Evolutionary conservation across 2,329 filamentous ascomycete genomes (phyloP).

Genomic region (Ambrosiella xylebori): DNA sequence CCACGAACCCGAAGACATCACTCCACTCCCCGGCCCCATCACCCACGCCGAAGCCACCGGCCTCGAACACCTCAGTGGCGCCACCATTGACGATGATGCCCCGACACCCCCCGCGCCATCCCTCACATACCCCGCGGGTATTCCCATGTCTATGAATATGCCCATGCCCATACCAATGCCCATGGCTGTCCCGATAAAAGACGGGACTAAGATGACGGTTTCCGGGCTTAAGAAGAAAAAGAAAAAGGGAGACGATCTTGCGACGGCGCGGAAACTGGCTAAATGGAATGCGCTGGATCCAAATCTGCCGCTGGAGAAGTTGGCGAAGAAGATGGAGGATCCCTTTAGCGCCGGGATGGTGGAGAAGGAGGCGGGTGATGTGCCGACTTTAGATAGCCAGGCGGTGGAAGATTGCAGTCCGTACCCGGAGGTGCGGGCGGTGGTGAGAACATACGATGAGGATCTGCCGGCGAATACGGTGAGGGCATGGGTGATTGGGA

Average conservation of each 20-base stretch:
- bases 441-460: conserved; percentile 47
- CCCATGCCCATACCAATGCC: background rate
- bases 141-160: background rate
- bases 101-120: background rate
- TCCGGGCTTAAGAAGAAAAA: background rate
- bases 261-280: background rate
- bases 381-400: conserved; percentile 33
- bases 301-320: conserved; percentile 46
- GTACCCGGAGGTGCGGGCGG: conserved; percentile 49
- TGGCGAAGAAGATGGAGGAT: conserved; percentile 20
- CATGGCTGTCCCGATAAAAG: background rate
- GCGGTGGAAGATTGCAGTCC: conserved; percentile 48
- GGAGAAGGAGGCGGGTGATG: conserved; percentile 27
- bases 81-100: conserved; percentile 34
- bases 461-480: conserved; percentile 48
- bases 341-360: conserved; percentile 29
- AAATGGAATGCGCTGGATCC: conserved; percentile 30
- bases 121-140: background rate
- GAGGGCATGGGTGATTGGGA: conserved; percentile 44
- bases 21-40: conserved; percentile 24
- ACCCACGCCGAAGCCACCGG: conserved; percentile 24
- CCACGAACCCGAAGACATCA: conserved; percentile 29
- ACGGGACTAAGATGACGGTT: background rate
- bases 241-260: background rate
- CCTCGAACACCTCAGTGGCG: conserved; percentile 26